phyloP scores from a whole-genome alignment of 2,329 filamentous ascomycete species.

The Ophiostoma perfectum region DNA sequence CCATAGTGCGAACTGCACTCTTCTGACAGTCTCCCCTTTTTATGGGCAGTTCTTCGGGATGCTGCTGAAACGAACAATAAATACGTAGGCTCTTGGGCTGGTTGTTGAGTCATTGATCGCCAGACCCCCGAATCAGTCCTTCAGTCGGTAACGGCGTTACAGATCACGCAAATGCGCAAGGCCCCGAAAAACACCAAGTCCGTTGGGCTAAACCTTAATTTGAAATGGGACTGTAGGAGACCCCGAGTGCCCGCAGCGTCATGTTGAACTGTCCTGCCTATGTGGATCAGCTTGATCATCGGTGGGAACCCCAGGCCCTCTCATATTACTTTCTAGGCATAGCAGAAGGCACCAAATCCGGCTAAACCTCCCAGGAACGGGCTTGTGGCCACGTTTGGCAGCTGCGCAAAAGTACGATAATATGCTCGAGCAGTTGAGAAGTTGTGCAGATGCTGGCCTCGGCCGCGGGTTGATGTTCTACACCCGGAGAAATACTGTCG shows the following conservation, averaged over 20 bases:
- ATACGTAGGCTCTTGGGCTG: too few relatives aligned
- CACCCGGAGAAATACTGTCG: background rate
- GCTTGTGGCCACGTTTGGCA: background rate
- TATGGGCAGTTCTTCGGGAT: too few relatives aligned
- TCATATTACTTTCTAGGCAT: too few relatives aligned
- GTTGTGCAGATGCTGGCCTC: background rate
- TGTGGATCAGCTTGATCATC: slow-evolving; percentile 6
- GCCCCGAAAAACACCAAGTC: background rate
- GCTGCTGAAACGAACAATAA: too few relatives aligned
- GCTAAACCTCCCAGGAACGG: background rate
- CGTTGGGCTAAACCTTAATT: slow-evolving; percentile 12
- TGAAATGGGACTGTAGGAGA: background rate
- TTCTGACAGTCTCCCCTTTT: too few relatives aligned
- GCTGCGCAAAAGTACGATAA: background rate
- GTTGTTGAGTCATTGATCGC: too few relatives aligned
- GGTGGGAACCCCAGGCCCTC: background rate
- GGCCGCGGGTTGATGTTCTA: background rate
- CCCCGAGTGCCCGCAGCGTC: background rate
- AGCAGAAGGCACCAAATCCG: background rate
- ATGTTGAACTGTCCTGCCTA: background rate
- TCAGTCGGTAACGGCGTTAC: too few relatives aligned
- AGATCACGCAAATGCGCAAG: background rate
- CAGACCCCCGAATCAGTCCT: too few relatives aligned
- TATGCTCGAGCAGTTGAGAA: background rate
- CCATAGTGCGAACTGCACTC: too few relatives aligned